These are phyloP conservation scores for Russula earlei DNA, from an alignment of 768 basidiomycete genomes.

Conservation along the genomic window DNA sequence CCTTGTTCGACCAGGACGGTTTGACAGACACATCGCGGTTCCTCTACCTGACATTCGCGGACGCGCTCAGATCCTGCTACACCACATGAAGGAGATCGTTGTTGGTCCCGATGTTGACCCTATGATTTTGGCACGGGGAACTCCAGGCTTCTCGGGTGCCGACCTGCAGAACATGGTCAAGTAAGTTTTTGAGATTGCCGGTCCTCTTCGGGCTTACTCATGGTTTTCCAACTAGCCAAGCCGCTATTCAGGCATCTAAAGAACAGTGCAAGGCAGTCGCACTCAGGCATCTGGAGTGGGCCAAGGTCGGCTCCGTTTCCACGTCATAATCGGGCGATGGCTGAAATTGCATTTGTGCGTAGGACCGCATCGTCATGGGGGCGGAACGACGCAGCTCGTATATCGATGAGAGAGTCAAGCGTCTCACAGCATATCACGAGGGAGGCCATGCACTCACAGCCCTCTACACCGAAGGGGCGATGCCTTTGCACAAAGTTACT, in stretches of 20 bases:
- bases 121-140: constrained; percentile 84
- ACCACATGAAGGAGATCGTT: constrained; percentile 80
- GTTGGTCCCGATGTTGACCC: constrained; percentile 70
- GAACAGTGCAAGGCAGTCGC: constrained; percentile 66
- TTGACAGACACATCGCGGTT: constrained; percentile 88
- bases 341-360: background rate
- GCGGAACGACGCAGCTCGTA: constrained; percentile 87
- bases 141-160: constrained; percentile 93
- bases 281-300: constrained; percentile 93
- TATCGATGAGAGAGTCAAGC: constrained; percentile 78
- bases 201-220: background rate
- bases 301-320: constrained; percentile 52
- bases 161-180: constrained; percentile 97
- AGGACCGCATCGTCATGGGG: constrained; percentile 96
- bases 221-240: constrained; percentile 42
- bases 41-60: constrained; percentile 93
- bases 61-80: constrained; percentile 83
- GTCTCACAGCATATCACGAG: constrained; percentile 96
- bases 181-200: constrained; percentile 35
- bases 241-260: constrained; percentile 90
- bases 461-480: constrained; percentile 88
- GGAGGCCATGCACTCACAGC: constrained; percentile 94
- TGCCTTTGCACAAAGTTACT: constrained; percentile 96
- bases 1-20: constrained; percentile 90
- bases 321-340: background rate